Percentiles rank a stretch among this genome's conserved stretches.
Evolutionary conservation across 371 early-diverging fungal genomes (phyloP).

Genomic region (Actinomucor elegans): DNA sequence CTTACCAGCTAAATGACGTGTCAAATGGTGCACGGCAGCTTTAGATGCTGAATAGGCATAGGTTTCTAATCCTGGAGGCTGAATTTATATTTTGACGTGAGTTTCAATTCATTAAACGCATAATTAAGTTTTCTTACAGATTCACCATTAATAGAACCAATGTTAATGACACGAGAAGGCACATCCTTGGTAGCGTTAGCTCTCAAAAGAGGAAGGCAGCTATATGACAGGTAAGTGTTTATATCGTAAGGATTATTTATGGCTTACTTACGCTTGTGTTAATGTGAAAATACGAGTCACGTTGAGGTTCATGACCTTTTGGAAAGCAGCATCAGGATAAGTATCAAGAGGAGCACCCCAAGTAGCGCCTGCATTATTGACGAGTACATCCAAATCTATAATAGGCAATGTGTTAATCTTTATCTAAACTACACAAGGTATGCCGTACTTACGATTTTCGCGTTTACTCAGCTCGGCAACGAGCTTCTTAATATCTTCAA

Average conservation of each 20-base stretch:
- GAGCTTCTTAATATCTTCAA: conserved; percentile 60
- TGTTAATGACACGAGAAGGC: conserved; percentile 69
- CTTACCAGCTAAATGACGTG: conserved; percentile 67
- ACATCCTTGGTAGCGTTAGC: conserved; percentile 55
- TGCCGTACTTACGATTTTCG: conserved; percentile 51
- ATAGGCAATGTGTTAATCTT: background rate
- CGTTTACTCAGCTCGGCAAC: conserved; percentile 57
- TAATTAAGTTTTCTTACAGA: conserved; percentile 33
- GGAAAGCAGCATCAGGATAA: conserved; percentile 72
- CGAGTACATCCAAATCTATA: conserved; percentile 75
- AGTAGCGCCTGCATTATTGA: conserved; percentile 89
- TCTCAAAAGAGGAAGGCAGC: conserved; percentile 75
- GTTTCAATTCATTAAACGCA: conserved; percentile 41
- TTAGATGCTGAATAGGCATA: conserved; percentile 81
- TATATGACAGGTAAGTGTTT: conserved; percentile 8
- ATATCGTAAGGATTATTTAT: background rate
- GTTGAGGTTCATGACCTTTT: conserved; percentile 88
- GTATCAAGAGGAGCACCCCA: conserved; percentile 65
- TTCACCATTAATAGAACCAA: conserved; percentile 75
- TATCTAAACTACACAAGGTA: background rate
- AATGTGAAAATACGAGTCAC: conserved; percentile 83
- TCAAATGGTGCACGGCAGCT: conserved; percentile 80
- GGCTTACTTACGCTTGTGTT: conserved; percentile 69
- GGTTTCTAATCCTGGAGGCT: conserved; percentile 59
- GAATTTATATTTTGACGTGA: conserved; percentile 35